Evolutionary conservation across 352 stramenopile genomes (phyloP).

Genomic region (Globisporangium splendens): DNA sequence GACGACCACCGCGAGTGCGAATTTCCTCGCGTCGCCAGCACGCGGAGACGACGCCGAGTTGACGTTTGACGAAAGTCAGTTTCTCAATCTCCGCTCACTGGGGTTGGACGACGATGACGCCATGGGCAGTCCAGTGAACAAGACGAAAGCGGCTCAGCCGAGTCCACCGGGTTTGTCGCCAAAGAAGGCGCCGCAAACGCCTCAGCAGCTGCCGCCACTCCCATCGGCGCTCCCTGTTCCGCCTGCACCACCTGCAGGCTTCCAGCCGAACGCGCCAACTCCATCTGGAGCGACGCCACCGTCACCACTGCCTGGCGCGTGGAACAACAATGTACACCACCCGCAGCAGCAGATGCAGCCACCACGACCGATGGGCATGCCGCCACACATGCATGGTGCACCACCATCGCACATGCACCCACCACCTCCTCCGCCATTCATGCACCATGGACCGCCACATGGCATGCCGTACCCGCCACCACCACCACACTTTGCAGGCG

Average conservation of each 20-base stretch:
- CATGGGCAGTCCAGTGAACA: constrained; percentile 7
- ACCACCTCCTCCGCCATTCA: constrained; percentile 28
- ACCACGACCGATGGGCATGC: constrained; percentile 16
- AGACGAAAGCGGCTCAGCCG: constrained; percentile 8
- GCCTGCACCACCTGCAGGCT: constrained; percentile 9
- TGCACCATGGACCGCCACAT: constrained; percentile 31
- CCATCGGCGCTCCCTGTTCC: constrained; percentile 23
- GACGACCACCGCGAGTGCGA: not conserved
- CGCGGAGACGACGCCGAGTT: constrained; percentile 44
- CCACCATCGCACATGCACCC: constrained; percentile 31
- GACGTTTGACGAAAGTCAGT: constrained; percentile 57
- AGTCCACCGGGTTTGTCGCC: constrained; percentile 17
- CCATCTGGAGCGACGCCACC: constrained; percentile 1
- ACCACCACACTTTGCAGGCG: constrained; percentile 11
- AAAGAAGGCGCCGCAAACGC: constrained; percentile 2
- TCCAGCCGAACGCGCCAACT: constrained; percentile 6
- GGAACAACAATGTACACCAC: constrained; percentile 24
- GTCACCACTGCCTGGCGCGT: constrained; percentile 22
- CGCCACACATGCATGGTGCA: constrained; percentile 24
- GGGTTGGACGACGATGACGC: constrained; percentile 73
- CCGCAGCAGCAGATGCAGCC: constrained; percentile 13
- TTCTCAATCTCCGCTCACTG: constrained; percentile 56
- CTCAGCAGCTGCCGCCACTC: constrained; percentile 19
- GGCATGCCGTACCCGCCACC: constrained; percentile 29
- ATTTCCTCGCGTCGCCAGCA: not conserved